A percentile compares a stretch with the other conserved stretches of the same genome.
Evolutionary conservation across 495 filamentous ascomycete genomes (phyloP).

Genomic region (Eremomyces bilateralis): DNA sequence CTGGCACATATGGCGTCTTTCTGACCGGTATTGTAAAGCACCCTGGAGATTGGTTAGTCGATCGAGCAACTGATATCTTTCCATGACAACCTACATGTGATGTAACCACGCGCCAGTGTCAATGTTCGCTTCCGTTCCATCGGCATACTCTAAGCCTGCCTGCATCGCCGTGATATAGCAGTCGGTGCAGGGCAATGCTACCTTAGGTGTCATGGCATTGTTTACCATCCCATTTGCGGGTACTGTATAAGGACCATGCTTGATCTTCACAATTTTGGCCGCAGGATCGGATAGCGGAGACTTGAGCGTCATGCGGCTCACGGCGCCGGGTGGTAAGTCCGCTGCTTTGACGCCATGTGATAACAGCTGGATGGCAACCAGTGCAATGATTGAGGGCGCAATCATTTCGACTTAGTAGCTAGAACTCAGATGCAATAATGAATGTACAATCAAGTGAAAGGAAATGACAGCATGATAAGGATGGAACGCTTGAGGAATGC

Average conservation of each 20-base stretch:
- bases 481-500: too few relatives aligned
- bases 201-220: not conserved
- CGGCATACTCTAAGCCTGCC: slow-evolving; percentile 11
- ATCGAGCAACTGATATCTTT: not conserved
- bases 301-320: too few relatives aligned
- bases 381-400: too few relatives aligned
- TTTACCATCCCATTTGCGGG: too few relatives aligned
- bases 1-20: not conserved
- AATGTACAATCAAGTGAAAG: too few relatives aligned
- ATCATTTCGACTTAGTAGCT: too few relatives aligned
- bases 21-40: not conserved
- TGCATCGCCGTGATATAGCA: slow-evolving; percentile 12
- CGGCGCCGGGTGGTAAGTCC: too few relatives aligned
- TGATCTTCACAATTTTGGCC: not conserved
- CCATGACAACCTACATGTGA: slow-evolving; percentile 4
- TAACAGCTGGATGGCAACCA: too few relatives aligned
- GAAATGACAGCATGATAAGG: too few relatives aligned
- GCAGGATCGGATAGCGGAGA: not conserved
- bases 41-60: not conserved
- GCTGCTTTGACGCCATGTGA: too few relatives aligned
- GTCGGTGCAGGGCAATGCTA: slow-evolving; percentile 14
- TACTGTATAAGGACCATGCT: not conserved
- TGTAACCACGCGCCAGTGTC: slow-evolving; percentile 13
- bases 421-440: too few relatives aligned
- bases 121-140: slow-evolving; percentile 12